Percentiles rank a stretch among this genome's conserved stretches.
Conservation (phyloP, 805 yeast genomes). For the Sugiyamaella americana region DNA sequence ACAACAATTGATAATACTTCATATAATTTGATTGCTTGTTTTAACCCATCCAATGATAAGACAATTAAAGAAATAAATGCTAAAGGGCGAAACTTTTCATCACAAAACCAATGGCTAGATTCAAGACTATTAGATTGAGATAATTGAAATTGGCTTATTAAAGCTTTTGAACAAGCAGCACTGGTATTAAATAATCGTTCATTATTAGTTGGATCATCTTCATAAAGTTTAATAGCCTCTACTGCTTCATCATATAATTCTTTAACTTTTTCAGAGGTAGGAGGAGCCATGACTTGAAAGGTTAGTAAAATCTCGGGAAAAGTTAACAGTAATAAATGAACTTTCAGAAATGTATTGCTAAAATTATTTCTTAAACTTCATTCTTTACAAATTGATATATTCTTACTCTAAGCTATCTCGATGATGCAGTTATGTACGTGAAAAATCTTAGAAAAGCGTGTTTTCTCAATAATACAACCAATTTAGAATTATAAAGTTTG, state of each 20-base stretch:
- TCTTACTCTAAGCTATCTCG: too few species aligned
- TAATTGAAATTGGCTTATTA: background rate
- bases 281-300: background rate
- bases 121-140: background rate
- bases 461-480: too few species aligned
- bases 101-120: slow-evolving; percentile 15
- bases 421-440: too few species aligned
- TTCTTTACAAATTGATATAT: too few species aligned
- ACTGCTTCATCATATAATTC: background rate
- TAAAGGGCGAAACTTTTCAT: slow-evolving; percentile 8
- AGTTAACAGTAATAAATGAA: too few species aligned
- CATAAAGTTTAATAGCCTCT: background rate
- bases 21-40: background rate
- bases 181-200: background rate
- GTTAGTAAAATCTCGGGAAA: too few species aligned
- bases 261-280: background rate
- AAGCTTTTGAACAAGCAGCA: background rate
- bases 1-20: background rate
- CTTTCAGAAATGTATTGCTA: too few species aligned
- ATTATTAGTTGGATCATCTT: background rate
- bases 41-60: slow-evolving; percentile 8
- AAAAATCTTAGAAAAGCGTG: too few species aligned
- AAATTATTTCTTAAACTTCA: too few species aligned
- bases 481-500: too few species aligned
- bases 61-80: slow-evolving; percentile 8